Evolutionary conservation across 75 land plant genomes (phyloP), one percentile per base, ranked within the genome.

Genomic region (Gnetum montanum): DNA sequence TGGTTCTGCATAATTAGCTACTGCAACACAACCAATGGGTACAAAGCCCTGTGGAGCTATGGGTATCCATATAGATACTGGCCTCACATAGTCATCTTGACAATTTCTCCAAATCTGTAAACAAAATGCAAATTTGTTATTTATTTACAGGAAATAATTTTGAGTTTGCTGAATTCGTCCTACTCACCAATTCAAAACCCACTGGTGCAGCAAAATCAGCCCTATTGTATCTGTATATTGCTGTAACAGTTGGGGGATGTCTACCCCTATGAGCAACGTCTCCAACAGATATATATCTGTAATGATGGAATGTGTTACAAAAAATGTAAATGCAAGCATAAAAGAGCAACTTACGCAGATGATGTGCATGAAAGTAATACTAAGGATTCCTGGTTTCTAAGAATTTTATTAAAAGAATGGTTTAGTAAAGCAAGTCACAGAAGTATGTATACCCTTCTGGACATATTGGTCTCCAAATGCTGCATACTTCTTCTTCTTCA

Each of bases 71-170:
- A 95, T 72, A 22, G 99, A 80, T 6, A 90, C 74, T 28, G 92
- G 84, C 34, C 54, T 45, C 18, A 35, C 37, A 49, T 72, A 90
- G 57, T 89, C 97, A 24, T 86, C 97, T 29, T 50, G 40, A 64
- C 97, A 90, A 57, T 92, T 90, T 51, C 99, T 75, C 99, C 99
- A 95, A 1, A 95, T 88, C 99, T 95, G 62, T 47, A 66, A 15
- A 56, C 13, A 16, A 8, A 28, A 28, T 38, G 2, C 6, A 38
- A 41, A 41, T 5, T 41, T 41, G 13, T 41, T 41, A 12, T 10
- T 25, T 3, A 56, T 19, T 35, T 31, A 18, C 57, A 31, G 16
- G 23, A 54, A 54, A 24, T 13, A n/a, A 23, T 34, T 23, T 31
- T 5, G 10, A 50, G 2, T 52, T 25, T 52, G 19, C 34, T 20